A percentile compares a stretch with the other conserved stretches of the same genome.
phyloP scores from a whole-genome alignment of 2,329 filamentous ascomycete genomes.

The Diaporthe sp. region DNA sequence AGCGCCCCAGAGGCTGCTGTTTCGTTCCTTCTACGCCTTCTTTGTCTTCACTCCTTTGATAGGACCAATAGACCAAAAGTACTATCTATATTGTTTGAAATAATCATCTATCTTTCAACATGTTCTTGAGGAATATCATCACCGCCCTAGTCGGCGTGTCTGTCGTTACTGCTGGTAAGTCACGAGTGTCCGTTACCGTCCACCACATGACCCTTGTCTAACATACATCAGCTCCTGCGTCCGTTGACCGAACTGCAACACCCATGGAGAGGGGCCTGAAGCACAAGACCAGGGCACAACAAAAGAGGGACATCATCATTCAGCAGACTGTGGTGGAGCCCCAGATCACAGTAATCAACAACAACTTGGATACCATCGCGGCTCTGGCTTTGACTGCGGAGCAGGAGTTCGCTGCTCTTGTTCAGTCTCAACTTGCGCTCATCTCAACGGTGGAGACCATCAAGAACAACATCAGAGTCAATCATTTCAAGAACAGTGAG shows the following conservation, averaged over 20 bases:
- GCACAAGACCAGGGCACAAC: conserved; percentile 46
- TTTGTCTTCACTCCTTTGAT: conserved; percentile 35
- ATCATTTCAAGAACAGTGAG: conserved; percentile 51
- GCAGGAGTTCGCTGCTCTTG: conserved; percentile 53
- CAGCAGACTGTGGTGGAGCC: conserved; percentile 50
- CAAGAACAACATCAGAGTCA: conserved; percentile 60
- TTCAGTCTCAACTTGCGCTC: conserved; percentile 55
- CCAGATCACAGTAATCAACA: conserved; percentile 51
- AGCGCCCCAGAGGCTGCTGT: conserved; percentile 41
- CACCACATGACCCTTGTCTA: conserved; percentile 21
- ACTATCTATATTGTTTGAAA: conserved; percentile 10
- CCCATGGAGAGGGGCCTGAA: conserved; percentile 41
- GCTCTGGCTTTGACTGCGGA: conserved; percentile 54
- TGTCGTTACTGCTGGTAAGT: conserved; percentile 49
- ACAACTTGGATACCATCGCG: conserved; percentile 54
- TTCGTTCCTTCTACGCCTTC: conserved; percentile 36
- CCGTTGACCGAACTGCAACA: conserved; percentile 42
- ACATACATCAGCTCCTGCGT: conserved; percentile 45
- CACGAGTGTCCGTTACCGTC: neutral
- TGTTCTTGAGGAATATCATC: conserved; percentile 47
- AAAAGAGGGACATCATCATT: conserved; percentile 49
- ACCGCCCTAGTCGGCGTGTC: conserved; percentile 50
- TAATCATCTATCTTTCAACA: conserved; percentile 39
- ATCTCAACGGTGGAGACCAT: conserved; percentile 55
- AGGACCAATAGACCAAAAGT: conserved; percentile 24